Base-by-base conservation (phyloP, 1,284 basidiomycete genomes). In the Ceratobasidium sp. region DNA sequence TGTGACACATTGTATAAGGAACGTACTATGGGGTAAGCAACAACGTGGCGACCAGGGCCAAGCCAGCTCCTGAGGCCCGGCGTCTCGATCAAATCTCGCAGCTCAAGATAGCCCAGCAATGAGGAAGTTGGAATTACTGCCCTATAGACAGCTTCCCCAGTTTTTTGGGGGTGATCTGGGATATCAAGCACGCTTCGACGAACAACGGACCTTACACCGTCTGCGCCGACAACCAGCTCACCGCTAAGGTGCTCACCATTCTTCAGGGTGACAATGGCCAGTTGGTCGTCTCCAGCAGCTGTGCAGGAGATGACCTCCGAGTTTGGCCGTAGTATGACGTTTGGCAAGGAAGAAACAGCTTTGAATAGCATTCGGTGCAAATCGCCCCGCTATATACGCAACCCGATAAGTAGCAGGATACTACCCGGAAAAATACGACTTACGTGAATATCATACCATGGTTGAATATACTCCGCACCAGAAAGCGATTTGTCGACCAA, bases 221-320 rank as follows among this genome's bases (percentile, higher is more conserved):
- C 88, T 1, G 87, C 87, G 8, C 85, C 88, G 0, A 89, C 80
- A 27, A 89, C 81, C 14, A 88, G 77, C 76, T 89, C 87, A 0
- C 83, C 83, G 8, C 77, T 61, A 11, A 86, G 51, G 1, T 76
- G 78, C 71, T 83, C 82, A 11, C 86, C 87, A 48, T 77, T 80
- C 27, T 81, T 77, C 41, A 86, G 81, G 0, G 81, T 84, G 2
- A 88, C 81, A 1, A 80, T 79, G 0, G 81, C 79, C 53, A 5
- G 1, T 8, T 75, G 73, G 43, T 78, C 74, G 5, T 76, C 75
- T 8, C 84, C 81, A 13, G 41, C 51, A 7, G 76, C 59, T 1
- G 65, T 69, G 49, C 73, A 59, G 46, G 76, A 61, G n/a, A 76
- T 61, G 11, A 63, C 61, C 43, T 63, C 71, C 51, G 46, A 74